Conservation (phyloP, 768 basidiomycete species). For the Termitomyces sp. region DNA sequence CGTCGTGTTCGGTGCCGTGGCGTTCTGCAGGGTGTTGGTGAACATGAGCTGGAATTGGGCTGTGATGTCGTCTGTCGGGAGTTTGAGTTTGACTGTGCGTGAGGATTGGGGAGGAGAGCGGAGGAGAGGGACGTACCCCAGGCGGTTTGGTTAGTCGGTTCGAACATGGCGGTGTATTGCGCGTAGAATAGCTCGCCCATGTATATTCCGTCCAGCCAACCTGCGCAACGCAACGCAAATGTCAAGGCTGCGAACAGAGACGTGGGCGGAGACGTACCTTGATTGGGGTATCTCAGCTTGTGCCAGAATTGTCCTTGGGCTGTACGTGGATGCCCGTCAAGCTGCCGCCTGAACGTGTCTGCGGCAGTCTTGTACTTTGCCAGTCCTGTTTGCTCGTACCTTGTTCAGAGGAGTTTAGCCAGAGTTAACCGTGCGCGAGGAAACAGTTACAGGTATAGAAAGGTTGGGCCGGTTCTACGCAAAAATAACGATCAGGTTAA, state of each 20-base stretch:
- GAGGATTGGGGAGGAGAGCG: no score
- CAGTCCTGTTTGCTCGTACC: slow-evolving; percentile 28
- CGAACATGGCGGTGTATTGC: slow-evolving; percentile 31
- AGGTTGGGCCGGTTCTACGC: slow-evolving; percentile 35
- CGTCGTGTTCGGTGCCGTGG: slow-evolving; percentile 31
- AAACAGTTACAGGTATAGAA: slow-evolving; percentile 30
- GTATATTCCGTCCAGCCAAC: slow-evolving; percentile 42
- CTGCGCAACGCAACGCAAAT: slow-evolving; percentile 15
- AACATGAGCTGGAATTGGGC: slow-evolving; percentile 39
- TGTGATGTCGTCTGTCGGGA: slow-evolving; percentile 30
- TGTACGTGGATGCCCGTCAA: slow-evolving; percentile 38
- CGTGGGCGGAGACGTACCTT: slow-evolving; percentile 24
- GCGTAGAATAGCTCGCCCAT: slow-evolving; percentile 44
- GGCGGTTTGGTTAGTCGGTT: slow-evolving; percentile 30
- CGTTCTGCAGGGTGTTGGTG: slow-evolving; percentile 35
- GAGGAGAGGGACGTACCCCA: no score
- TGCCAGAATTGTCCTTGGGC: slow-evolving; percentile 44
- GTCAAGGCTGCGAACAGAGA: neutral
- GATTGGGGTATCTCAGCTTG: slow-evolving; percentile 35
- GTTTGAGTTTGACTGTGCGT: no score
- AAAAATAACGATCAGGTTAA: no score
- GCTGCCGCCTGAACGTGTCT: slow-evolving; percentile 32
- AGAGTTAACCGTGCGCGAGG: neutral
- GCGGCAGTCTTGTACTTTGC: slow-evolving; percentile 38
- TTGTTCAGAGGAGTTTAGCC: slow-evolving; percentile 5